Evolutionary conservation across 441 rosid species (phyloP), one percentile per base, ranked within the genome.

Genomic region (Euphorbia celastroides): DNA sequence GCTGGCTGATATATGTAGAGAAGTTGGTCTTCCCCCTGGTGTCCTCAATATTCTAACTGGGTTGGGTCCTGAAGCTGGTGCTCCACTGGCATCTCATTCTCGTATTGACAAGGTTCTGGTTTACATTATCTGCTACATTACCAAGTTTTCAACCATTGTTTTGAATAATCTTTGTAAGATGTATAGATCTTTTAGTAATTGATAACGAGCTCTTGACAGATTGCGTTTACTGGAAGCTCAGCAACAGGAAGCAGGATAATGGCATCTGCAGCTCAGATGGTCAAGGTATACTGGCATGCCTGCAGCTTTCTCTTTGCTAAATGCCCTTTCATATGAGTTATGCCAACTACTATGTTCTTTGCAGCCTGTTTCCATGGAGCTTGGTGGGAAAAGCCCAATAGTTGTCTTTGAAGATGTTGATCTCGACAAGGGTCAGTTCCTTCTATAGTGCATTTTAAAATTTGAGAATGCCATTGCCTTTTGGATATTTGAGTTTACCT

Each of bases 1-100:
- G 88, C 90, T 95, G 22, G 99, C 84, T 74, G 95, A 88, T 60
- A 79, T 95, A 64, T 95, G 98, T 77, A 34, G 38, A 34, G 38
- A 9, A 9, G 38, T 4, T 34, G 38, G 38, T 34, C 38, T 34
- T 34, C 9, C 9, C 38, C 38, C 4, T 34, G 38, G 38, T 9
- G 38, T 34, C 38, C 38, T 34, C 38, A 34, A 34, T 34, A 3
- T 34, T 34, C 4, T 34, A 4, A 34, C 9, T 34, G 38, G 9
- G 38, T 9, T 4, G 38, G 38, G 38, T 34, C 38, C 9, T 4
- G 38, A 9, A 34, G 38, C 38, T 34, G 4, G 38, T 34, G 38
- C 38, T 34, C 9, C 9, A 3, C 9, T 9, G 9, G 4, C 38
- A 34, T 34, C 38, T 34, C 38, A 34, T 34, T 34, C 38, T 34